Evolutionary conservation across 2,329 filamentous ascomycete species (phyloP).

Genomic region (Trichoderma sp.): DNA sequence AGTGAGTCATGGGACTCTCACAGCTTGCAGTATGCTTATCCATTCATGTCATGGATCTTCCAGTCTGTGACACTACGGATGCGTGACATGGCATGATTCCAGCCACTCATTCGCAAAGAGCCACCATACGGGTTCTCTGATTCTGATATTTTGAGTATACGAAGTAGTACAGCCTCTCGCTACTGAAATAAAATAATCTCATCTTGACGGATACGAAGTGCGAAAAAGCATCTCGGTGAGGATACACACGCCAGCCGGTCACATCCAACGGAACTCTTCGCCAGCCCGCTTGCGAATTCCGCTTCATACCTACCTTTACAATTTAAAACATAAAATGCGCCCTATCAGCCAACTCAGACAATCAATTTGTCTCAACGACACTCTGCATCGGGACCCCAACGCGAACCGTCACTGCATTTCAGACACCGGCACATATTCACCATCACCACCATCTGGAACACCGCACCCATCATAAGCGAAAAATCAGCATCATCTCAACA

Average conservation of each 20-base stretch:
- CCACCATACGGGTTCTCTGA: not conserved
- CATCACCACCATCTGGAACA: not conserved
- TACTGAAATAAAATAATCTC: not conserved
- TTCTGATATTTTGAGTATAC: not conserved
- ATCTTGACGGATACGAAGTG: not conserved
- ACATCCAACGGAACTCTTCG: not conserved
- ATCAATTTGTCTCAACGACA: not conserved
- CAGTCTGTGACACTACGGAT: not conserved
- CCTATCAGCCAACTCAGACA: not conserved
- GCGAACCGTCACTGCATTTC: not conserved
- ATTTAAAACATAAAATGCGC: not conserved
- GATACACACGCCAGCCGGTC: not conserved
- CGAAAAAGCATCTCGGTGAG: not conserved
- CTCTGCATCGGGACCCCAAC: not conserved
- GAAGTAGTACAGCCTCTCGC: not conserved
- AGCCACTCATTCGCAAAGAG: not conserved
- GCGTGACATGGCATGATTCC: not conserved
- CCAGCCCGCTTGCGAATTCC: not conserved
- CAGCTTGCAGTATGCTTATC: not conserved
- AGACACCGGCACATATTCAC: not conserved
- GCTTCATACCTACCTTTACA: not conserved
- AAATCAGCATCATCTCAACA: not conserved
- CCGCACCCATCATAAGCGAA: not conserved
- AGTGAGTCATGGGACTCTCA: not conserved
- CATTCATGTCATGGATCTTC: not conserved